A percentile compares a stretch with the other conserved stretches of the same genome.
phyloP scores from a whole-genome alignment of 805 yeast genomes.

The Nakazawaea wickerhamii region DNA sequence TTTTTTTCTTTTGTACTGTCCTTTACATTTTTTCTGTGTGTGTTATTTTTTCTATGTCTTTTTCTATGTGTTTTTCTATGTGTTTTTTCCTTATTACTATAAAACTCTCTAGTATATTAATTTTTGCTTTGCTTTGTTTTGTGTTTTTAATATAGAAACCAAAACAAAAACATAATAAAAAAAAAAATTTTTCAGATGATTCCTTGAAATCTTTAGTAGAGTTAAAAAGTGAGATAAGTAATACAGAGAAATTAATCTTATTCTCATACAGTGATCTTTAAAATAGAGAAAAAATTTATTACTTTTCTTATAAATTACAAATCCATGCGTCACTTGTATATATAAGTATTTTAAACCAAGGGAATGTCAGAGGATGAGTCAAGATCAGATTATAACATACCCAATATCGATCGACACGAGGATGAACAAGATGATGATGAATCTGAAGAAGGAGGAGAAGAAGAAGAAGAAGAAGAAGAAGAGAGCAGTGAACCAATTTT shows the following conservation, averaged over 20 bases:
- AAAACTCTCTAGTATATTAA: too few species aligned
- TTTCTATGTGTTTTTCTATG: too few species aligned
- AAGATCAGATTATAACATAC: not conserved
- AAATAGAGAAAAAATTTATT: too few species aligned
- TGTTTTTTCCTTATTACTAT: too few species aligned
- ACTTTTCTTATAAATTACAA: too few species aligned
- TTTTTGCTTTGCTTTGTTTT: not conserved
- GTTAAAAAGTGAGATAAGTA: not conserved
- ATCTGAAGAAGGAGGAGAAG: not conserved
- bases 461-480: not conserved
- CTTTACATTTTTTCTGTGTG: too few species aligned
- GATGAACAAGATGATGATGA: not conserved
- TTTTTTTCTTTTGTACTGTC: too few species aligned
- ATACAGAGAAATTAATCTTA: too few species aligned
- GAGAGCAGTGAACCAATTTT: too few species aligned
- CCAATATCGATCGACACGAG: not conserved
- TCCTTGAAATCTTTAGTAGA: not conserved
- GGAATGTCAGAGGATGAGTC: constrained; percentile 10
- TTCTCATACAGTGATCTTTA: too few species aligned
- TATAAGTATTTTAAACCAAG: not conserved
- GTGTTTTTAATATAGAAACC: not conserved
- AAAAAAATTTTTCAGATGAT: not conserved
- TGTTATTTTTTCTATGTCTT: too few species aligned
- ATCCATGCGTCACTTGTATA: too few species aligned
- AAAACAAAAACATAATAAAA: not conserved